These are phyloP conservation scores for Kitagawia praeruptora DNA, from an alignment of 129 eudicot genomes.

Conservation along the genomic window DNA sequence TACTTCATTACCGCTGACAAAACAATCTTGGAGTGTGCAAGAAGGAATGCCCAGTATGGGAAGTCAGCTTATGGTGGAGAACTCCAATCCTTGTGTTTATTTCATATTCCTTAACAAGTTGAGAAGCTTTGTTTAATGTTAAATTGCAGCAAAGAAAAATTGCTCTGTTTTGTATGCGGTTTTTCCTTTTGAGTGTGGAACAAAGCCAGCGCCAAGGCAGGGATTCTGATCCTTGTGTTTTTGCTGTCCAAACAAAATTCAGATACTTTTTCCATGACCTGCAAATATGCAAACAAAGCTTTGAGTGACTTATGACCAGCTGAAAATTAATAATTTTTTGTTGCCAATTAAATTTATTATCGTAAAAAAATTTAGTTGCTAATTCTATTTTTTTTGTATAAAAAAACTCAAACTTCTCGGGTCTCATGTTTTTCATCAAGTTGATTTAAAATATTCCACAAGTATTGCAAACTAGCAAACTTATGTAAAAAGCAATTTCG, in stretches of 20 bases:
- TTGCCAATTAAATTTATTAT: no score
- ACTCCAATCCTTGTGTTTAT: background rate
- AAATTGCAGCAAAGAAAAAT: background rate
- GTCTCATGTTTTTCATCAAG: no score
- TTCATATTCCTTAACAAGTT: background rate
- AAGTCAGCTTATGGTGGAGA: constrained; percentile 26
- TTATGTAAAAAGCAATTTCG: no score
- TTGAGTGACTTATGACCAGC: background rate
- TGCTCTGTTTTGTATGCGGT: background rate
- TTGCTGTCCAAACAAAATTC: no score
- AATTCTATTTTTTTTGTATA: no score
- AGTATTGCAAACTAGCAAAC: no score
- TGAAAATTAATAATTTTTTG: background rate
- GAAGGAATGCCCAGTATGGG: constrained; percentile 54
- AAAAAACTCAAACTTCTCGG: no score
- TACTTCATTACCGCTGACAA: constrained; percentile 91
- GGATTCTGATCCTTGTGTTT: background rate
- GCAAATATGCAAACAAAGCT: background rate
- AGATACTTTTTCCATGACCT: background rate
- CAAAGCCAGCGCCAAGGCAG: background rate
- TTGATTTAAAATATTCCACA: no score
- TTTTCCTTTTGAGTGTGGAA: background rate
- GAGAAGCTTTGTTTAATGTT: background rate
- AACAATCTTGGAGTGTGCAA: constrained; percentile 83
- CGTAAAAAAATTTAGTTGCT: no score